Conservation (phyloP, 345 rosid species). For the Carallia brachiata region DNA sequence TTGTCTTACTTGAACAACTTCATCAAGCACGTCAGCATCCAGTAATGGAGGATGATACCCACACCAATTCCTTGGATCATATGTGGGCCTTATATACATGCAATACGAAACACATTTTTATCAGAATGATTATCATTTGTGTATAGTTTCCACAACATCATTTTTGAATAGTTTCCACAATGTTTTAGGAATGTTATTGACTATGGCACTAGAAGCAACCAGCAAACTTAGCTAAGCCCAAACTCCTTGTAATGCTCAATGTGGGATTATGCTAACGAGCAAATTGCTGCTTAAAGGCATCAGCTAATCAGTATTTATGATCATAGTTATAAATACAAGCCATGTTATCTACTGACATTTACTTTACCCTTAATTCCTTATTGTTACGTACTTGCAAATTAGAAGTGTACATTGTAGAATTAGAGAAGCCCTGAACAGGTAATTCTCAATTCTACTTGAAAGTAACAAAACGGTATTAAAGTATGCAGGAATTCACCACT, state of each 20-base stretch:
- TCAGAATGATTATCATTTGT: not conserved
- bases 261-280: not conserved
- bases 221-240: not conserved
- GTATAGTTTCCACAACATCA: too few species aligned
- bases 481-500: not conserved
- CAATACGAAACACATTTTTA: not conserved
- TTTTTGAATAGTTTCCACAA: not conserved
- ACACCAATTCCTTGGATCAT: conserved; percentile 50
- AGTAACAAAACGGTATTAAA: too few species aligned
- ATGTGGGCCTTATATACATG: conserved; percentile 33
- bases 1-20: conserved; percentile 34
- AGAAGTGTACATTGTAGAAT: too few species aligned
- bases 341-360: too few species aligned
- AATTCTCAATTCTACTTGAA: too few species aligned
- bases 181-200: not conserved
- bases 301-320: not conserved
- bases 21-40: conserved; percentile 42
- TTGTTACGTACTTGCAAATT: too few species aligned
- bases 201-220: not conserved
- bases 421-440: too few species aligned
- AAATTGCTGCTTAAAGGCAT: not conserved
- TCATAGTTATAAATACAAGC: not conserved
- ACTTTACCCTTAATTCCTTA: too few species aligned
- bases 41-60: conserved; percentile 33
- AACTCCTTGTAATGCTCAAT: not conserved